Evolutionary conservation across 2,329 filamentous ascomycete genomes (phyloP), one percentile per base, ranked within the genome.

Genomic region (Talaromyces albobiverticillius): DNA sequence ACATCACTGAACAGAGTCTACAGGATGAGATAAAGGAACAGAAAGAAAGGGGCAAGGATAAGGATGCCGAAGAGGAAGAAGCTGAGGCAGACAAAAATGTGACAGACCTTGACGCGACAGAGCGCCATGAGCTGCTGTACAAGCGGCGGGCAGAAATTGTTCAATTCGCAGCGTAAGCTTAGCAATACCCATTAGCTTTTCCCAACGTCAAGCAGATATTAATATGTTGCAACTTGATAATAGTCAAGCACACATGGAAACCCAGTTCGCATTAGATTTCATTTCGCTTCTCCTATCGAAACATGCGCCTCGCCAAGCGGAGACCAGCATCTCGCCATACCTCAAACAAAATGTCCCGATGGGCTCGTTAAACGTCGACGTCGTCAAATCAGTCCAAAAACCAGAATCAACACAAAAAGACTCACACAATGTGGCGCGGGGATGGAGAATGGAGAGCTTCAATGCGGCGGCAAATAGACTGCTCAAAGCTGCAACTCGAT

Each of bases 281-380:
- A 75, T 95, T 53, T 95, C 91, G 26, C 81, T 95, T 6, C 79
- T 95, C 1, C 78, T 94, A 14, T 90, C 89, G n/a, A 92, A 91
- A 68, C 83, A 94, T 65, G 79, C 79, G n/a, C 88, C 89, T 0
- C 82, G 81, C 8, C 83, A 86, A 59, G 89, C 87, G 4, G 79
- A 84, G 61, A 71, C 78, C 45, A 89, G 89, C 4, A 81, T 96
- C 58, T 90, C 88, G 1, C 80, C 83, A 13, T 79, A 77, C 18
- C 76, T 95, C 18, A 88, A 88, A 64, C 80, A 89, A 9, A 77
- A 82, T 57, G 83, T 89, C 9, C 88, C 89, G 11, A 82, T 87
- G 32, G 90, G 89, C 10, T 89, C 88, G 1, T 74, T 96, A 34
- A 88, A 86, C 16, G 79, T 82, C 3, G 85, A 89, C 48, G 81